These are phyloP conservation scores for Houttuynia cordata DNA, from an alignment of 164 flowering plant species.

Conservation along the genomic window DNA sequence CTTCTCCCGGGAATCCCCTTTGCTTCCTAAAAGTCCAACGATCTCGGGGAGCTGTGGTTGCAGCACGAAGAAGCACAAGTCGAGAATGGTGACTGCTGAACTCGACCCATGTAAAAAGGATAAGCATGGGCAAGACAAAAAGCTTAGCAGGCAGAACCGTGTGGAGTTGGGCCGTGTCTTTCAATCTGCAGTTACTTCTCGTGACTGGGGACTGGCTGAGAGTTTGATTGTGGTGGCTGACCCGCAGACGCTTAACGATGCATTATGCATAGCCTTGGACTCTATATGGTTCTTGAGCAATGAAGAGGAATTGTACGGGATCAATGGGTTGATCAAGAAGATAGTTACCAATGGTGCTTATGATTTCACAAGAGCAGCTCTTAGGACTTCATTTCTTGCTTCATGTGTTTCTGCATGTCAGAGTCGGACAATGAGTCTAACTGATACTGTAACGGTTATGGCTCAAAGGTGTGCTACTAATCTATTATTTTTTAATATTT, in stretches of 20 bases:
- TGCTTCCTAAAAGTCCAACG: slow-evolving; percentile 25
- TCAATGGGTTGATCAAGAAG: slow-evolving; percentile 64
- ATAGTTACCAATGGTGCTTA: slow-evolving; percentile 69
- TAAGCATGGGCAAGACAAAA: slow-evolving; percentile 36
- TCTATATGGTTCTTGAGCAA: slow-evolving; percentile 82
- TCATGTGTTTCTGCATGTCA: slow-evolving; percentile 96
- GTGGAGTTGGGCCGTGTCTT: slow-evolving; percentile 69
- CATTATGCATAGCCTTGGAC: slow-evolving; percentile 77
- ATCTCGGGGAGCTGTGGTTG: slow-evolving; percentile 28
- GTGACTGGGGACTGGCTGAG: slow-evolving; percentile 80
- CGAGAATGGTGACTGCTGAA: slow-evolving; percentile 30
- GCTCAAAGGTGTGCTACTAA: slow-evolving; percentile 57
- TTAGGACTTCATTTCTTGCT: slow-evolving; percentile 90
- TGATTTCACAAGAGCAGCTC: slow-evolving; percentile 90
- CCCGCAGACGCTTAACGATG: slow-evolving; percentile 78
- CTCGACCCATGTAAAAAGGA: slow-evolving; percentile 36
- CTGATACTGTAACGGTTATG: slow-evolving; percentile 85
- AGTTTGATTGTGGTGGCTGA: slow-evolving; percentile 67
- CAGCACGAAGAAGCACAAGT: slow-evolving; percentile 44
- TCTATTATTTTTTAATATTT: background rate
- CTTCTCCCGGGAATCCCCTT: slow-evolving; percentile 56
- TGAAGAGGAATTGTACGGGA: slow-evolving; percentile 51
- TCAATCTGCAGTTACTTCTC: slow-evolving; percentile 79
- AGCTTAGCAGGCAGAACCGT: slow-evolving; percentile 66
- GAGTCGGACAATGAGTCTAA: slow-evolving; percentile 75